Evolutionary conservation across 116 monocot genomes (phyloP).

Genomic region (Phalaenopsis hybrid): DNA sequence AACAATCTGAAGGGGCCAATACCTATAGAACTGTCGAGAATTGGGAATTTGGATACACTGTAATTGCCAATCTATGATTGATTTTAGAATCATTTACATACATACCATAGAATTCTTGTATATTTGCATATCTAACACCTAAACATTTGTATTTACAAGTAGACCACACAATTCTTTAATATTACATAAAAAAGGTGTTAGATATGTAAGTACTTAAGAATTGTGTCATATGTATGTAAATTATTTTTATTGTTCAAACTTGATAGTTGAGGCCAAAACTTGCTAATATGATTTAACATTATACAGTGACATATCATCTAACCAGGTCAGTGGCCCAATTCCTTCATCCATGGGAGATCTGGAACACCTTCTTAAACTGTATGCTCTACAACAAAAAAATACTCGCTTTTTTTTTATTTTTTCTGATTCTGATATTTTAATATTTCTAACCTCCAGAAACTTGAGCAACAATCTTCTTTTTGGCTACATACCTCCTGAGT

Average conservation of each 20-base stretch:
- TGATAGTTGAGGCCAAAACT: background rate
- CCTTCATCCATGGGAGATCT: conserved; percentile 83
- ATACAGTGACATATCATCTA: conserved; percentile 73
- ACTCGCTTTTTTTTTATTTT: background rate
- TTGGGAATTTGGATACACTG: conserved; percentile 89
- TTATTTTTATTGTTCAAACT: background rate
- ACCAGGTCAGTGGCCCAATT: conserved; percentile 70
- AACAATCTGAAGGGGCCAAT: conserved; percentile 76
- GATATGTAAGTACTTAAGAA: no score
- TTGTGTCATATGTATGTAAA: no score
- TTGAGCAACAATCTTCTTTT: conserved; percentile 71
- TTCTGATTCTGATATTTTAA: background rate
- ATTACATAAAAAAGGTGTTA: no score
- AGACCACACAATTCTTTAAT: no score
- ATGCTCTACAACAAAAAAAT: conserved; percentile 9
- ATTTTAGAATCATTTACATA: background rate
- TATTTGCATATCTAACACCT: no score
- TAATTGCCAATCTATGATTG: conserved; percentile 29
- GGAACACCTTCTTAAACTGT: conserved; percentile 94
- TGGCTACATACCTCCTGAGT: conserved; percentile 74
- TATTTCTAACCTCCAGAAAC: conserved; percentile 37
- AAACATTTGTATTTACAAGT: no score
- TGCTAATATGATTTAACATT: background rate
- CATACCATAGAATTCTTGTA: no score
- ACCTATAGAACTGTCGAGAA: conserved; percentile 77